Evolutionary conservation across 192 early-diverging fungal species (phyloP), one percentile per base, ranked within the genome.

Genomic region (Rhizophagus prolifer): DNA sequence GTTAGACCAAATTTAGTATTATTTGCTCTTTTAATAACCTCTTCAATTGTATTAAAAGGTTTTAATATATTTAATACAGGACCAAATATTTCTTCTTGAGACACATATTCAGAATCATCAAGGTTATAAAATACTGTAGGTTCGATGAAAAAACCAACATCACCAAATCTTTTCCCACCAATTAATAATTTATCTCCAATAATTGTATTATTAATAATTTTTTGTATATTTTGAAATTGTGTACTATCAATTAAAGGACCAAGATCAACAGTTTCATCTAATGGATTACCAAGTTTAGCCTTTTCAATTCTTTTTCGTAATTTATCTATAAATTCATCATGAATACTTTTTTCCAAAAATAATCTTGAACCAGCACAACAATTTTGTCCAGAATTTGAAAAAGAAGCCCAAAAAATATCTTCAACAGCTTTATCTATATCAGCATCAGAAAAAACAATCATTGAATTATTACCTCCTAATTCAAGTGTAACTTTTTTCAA

Each of bases 401-500:
- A 97, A 19, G 89, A 86, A 67, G 87, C 88, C 14, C 83, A 81
- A 77, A 93, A 82, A 14, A 88, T 83, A 59, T 89, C 91, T 60
- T 83, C 80, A 23, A 95, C 85, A 1, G 92, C 91, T 76, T 91
- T 79, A 30, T 94, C 91, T 26, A 94, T 70, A 80, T 94, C 84
- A 47, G 88, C 88, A 85, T 95, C 94, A 34, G 81, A 88, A 83
- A 94, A 94, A 58, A 95, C 86, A 21, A 94, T 83, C 79, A 87
- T 87, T n/a, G 94, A 91, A 58, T 92, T 93, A 82, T 97, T 97
- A 50, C 95, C 95, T 68, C 92, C 95, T 0, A 97, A 88, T 84
- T 97, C 95, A 21, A 97, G 81, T 0, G 90, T 91, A 44, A 94
- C 84, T 34, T 91, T 89, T 84, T 95, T 95, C 74, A 92, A 83